A percentile compares a stretch with the other conserved stretches of the same genome.
Conservation (phyloP, 129 eudicot species). For the Heracleum sosnowskyi region DNA sequence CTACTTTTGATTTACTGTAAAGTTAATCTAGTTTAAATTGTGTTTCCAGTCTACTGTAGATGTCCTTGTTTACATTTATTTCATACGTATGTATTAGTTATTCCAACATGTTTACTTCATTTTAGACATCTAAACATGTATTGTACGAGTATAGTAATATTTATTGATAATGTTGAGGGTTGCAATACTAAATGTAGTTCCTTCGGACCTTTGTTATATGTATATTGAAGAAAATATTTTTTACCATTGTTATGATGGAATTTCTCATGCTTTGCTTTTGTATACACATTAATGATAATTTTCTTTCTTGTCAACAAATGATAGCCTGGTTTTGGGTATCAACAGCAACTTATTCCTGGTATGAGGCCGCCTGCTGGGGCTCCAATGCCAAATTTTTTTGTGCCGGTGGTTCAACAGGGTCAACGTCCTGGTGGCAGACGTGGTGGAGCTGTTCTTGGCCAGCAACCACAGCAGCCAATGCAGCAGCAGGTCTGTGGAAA, state of each 20-base stretch:
- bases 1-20: not conserved
- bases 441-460: conserved; percentile 34
- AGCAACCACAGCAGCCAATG: conserved; percentile 65
- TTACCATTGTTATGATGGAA: not conserved
- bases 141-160: not conserved
- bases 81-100: not conserved
- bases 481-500: conserved; percentile 59
- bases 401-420: conserved; percentile 74
- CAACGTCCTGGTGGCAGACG: conserved; percentile 85
- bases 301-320: not conserved
- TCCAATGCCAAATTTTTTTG: conserved; percentile 64
- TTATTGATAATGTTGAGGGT: not conserved
- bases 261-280: not conserved
- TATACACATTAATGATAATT: not conserved
- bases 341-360: conserved; percentile 87
- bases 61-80: not conserved
- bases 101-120: not conserved
- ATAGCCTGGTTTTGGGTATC: conserved; percentile 86
- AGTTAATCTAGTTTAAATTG: not conserved
- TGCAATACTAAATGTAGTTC: not conserved
- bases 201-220: not conserved
- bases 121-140: not conserved
- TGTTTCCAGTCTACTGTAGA: not conserved
- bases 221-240: not conserved
- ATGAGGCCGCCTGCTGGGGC: conserved; percentile 69